A percentile compares a stretch with the other conserved stretches of the same genome.
phyloP scores from a whole-genome alignment of 495 filamentous ascomycete species.

The Opeltia flavorubescens region DNA sequence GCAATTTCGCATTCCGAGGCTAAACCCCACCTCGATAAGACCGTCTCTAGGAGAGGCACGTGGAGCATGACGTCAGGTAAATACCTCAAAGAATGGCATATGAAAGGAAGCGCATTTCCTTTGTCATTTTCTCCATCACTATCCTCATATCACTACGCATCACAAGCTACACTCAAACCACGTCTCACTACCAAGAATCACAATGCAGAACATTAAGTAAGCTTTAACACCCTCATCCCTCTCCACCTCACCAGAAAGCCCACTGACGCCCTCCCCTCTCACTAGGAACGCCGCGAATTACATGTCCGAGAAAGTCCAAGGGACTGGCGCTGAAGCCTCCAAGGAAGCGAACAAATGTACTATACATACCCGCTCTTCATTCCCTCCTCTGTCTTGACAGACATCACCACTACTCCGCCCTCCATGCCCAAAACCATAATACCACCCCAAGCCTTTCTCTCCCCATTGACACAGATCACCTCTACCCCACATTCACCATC shows the following conservation, averaged over 20 bases:
- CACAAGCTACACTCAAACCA: background rate
- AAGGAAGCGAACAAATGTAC: conserved; percentile 51
- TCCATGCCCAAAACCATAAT: no score
- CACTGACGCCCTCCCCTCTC: background rate
- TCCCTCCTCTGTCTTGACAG: no score
- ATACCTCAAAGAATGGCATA: no score
- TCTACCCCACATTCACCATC: no score
- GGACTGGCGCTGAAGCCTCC: conserved; percentile 27
- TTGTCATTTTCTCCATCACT: no score
- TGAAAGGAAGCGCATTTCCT: no score
- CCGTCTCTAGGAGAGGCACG: background rate
- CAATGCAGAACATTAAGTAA: conserved; percentile 2
- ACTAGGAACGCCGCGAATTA: conserved; percentile 40
- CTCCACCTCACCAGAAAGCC: background rate
- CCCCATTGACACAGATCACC: no score
- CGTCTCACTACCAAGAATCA: background rate
- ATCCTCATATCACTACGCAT: no score
- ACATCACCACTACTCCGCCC: no score
- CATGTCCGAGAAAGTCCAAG: conserved; percentile 43
- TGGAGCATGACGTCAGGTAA: background rate
- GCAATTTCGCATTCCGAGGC: no score
- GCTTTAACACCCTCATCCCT: conserved; percentile 1
- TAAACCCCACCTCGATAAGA: no score
- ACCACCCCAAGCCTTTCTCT: no score
- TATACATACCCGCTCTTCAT: background rate